Evolutionary conservation across 2,329 filamentous ascomycete species (phyloP).

Genomic region (Calonectria montana): DNA sequence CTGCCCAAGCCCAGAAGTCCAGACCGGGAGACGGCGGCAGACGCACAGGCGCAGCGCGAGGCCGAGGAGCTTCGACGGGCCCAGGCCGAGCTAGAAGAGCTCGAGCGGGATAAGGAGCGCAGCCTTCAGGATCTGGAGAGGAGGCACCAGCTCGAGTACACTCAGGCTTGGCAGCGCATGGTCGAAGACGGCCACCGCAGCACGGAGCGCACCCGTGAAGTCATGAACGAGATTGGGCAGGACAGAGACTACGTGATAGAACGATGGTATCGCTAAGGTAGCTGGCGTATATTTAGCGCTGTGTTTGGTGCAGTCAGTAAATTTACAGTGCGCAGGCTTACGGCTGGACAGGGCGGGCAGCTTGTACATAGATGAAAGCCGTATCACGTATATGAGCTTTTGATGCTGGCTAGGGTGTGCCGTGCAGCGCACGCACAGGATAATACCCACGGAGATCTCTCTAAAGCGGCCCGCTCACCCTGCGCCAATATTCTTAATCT

Average conservation of each 20-base stretch:
- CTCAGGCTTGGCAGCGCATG: slow-evolving; percentile 5
- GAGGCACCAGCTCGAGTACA: slow-evolving; percentile 1
- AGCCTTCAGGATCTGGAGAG: background rate
- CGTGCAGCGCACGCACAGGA: background rate
- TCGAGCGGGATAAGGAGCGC: background rate
- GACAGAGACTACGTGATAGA: slow-evolving; percentile 7
- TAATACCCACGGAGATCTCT: background rate
- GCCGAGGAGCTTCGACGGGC: slow-evolving; percentile 3
- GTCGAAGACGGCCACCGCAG: background rate
- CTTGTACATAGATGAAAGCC: too few species aligned
- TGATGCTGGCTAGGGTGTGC: background rate
- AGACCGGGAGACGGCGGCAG: background rate
- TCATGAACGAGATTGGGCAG: background rate
- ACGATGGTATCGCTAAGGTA: background rate
- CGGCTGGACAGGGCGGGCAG: background rate
- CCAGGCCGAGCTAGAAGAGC: slow-evolving; percentile 9
- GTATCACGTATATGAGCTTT: background rate
- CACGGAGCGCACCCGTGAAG: background rate
- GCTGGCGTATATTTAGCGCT: background rate
- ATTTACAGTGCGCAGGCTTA: background rate
- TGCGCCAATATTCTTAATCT: background rate
- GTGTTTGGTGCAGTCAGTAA: background rate
- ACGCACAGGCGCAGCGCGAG: background rate
- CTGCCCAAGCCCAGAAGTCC: background rate
- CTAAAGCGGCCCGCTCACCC: background rate